A percentile compares a stretch with the other conserved stretches of the same genome.
Evolutionary conservation across 2,329 filamentous ascomycete species (phyloP).

Genomic region (Calonectria honghensis): DNA sequence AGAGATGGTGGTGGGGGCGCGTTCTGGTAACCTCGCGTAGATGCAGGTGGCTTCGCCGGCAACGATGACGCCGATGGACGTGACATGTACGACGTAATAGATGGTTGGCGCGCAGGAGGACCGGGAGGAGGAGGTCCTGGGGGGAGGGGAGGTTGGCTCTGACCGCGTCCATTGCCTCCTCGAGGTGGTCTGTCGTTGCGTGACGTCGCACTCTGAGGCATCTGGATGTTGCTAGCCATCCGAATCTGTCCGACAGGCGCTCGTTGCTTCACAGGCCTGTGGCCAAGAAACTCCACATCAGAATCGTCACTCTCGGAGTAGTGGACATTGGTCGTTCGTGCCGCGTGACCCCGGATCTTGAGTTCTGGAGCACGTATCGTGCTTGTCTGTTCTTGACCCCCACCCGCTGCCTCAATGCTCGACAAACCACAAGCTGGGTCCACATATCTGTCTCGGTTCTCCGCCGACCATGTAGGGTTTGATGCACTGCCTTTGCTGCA

Average conservation of each 20-base stretch:
- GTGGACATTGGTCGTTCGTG: constrained; percentile 62
- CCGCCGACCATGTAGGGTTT: constrained; percentile 71
- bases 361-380: constrained; percentile 54
- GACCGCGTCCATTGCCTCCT: constrained; percentile 42
- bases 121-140: constrained; percentile 61
- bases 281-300: constrained; percentile 65
- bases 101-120: constrained; percentile 49
- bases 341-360: constrained; percentile 59
- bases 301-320: constrained; percentile 70
- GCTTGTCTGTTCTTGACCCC: constrained; percentile 50
- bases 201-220: constrained; percentile 53
- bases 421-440: constrained; percentile 65
- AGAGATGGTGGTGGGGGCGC: constrained; percentile 55
- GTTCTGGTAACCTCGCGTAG: constrained; percentile 53
- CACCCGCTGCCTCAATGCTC: constrained; percentile 61
- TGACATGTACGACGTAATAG: constrained; percentile 46
- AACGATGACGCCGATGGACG: constrained; percentile 51
- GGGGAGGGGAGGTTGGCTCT: constrained; percentile 60
- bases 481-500: constrained; percentile 61
- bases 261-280: constrained; percentile 57
- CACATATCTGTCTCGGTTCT: constrained; percentile 69
- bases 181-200: constrained; percentile 41
- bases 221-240: constrained; percentile 64
- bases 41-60: constrained; percentile 56
- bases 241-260: constrained; percentile 60